Conservation (phyloP, 73 alveolate genomes). For the Effrenium voratum region DNA sequence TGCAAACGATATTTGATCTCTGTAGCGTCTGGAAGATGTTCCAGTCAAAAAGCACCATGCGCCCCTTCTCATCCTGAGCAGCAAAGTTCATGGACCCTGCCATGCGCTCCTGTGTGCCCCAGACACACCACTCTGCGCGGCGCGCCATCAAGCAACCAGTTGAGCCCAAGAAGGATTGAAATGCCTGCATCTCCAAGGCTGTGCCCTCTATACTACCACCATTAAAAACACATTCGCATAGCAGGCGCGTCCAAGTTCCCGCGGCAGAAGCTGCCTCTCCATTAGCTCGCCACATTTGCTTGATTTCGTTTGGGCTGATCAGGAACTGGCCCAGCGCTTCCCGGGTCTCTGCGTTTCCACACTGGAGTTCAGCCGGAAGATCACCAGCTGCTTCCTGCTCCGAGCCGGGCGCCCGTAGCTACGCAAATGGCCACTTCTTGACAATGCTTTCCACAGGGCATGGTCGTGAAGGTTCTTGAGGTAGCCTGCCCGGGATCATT, state of each 20-base stretch:
- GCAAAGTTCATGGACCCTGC: constrained; percentile 41
- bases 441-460: background rate
- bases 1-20: constrained; percentile 37
- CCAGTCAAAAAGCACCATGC: constrained; percentile 7
- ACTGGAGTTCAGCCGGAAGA: background rate
- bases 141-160: background rate
- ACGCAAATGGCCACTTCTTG: too few species aligned
- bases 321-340: background rate
- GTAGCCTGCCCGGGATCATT: constrained; percentile 52
- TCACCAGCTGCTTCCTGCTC: background rate
- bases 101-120: background rate
- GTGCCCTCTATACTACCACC: background rate
- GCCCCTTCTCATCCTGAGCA: background rate
- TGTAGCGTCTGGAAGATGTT: constrained; percentile 43
- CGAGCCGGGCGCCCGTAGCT: background rate
- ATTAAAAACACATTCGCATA: constrained; percentile 12
- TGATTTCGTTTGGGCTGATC: background rate
- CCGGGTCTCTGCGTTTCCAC: background rate
- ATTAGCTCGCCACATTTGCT: constrained; percentile 40
- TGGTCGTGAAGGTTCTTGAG: background rate
- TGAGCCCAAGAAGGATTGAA: background rate
- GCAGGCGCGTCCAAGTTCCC: constrained; percentile 40
- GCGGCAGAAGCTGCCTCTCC: background rate
- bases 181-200: constrained; percentile 1
- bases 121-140: constrained; percentile 28